These are phyloP conservation scores for Tephrocybe sp. DNA, from an alignment of 768 basidiomycete species.

Conservation along the genomic window DNA sequence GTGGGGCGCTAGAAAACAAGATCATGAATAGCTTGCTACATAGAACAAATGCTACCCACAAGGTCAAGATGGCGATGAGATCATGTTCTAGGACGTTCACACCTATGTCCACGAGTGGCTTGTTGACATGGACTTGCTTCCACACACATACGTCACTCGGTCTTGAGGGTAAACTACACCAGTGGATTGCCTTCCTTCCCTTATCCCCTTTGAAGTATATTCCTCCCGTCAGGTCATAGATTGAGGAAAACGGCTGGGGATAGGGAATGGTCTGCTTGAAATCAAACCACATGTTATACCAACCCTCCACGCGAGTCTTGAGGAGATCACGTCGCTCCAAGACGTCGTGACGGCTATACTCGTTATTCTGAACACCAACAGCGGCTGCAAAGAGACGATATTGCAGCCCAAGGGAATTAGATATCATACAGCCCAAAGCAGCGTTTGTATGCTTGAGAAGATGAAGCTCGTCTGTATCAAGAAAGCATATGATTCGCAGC, in stretches of 20 bases:
- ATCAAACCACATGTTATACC: slow-evolving; percentile 24
- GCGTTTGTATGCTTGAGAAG: slow-evolving; percentile 21
- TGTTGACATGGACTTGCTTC: slow-evolving; percentile 25
- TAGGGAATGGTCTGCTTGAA: slow-evolving; percentile 25
- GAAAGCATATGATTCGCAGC: slow-evolving; percentile 24
- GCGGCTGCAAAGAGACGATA: slow-evolving; percentile 27
- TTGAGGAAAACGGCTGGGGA: slow-evolving; percentile 30
- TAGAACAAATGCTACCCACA: too few species aligned
- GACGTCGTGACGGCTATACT: slow-evolving; percentile 1
- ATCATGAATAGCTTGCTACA: too few species aligned
- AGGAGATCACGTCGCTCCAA: slow-evolving; percentile 26
- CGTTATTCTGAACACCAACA: slow-evolving; percentile 30
- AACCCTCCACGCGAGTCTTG: slow-evolving; percentile 26
- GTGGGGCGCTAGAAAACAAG: neutral
- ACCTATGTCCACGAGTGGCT: slow-evolving; percentile 39
- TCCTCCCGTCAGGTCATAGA: slow-evolving; percentile 41
- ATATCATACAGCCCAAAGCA: slow-evolving; percentile 24
- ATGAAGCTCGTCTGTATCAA: slow-evolving; percentile 24
- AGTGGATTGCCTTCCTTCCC: slow-evolving; percentile 26
- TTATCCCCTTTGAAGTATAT: slow-evolving; percentile 37
- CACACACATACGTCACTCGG: slow-evolving; percentile 24
- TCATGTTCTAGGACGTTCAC: slow-evolving; percentile 42
- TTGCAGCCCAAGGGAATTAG: slow-evolving; percentile 27
- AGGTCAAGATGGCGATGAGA: slow-evolving; percentile 38
- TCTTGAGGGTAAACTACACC: slow-evolving; percentile 28